Percentiles rank a stretch among this genome's conserved stretches.
Conservation (phyloP, 164 flowering plant genomes). For the Liriodendron chinense region DNA sequence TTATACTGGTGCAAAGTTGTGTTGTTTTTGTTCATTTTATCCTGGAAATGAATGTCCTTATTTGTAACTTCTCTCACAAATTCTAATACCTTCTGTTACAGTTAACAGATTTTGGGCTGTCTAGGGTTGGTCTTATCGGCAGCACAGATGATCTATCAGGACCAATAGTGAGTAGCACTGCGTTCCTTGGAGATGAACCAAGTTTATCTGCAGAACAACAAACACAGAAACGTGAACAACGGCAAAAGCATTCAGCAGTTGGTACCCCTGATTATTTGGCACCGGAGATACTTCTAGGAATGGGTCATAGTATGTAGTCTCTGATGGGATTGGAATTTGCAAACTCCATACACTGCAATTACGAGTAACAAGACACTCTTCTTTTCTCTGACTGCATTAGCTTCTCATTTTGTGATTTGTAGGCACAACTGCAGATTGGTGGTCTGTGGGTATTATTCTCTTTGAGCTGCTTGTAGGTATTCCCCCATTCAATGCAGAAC, state of each 20-base stretch:
- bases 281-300: slow-evolving; percentile 98
- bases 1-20: background rate
- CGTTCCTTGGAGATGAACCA: slow-evolving; percentile 50
- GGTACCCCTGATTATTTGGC: slow-evolving; percentile 99
- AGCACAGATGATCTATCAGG: slow-evolving; percentile 96
- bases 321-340: background rate
- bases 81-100: slow-evolving; percentile 59
- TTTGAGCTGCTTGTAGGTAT: slow-evolving; percentile 95
- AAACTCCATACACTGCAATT: background rate
- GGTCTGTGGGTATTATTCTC: slow-evolving; percentile 98
- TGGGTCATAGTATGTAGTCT: slow-evolving; percentile 79
- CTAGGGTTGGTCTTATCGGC: slow-evolving; percentile 93
- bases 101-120: slow-evolving; percentile 99
- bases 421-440: slow-evolving; percentile 99
- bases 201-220: slow-evolving; percentile 25
- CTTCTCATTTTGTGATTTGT: slow-evolving; percentile 13
- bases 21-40: background rate
- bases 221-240: slow-evolving; percentile 50
- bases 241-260: slow-evolving; percentile 81
- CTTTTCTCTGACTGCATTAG: background rate
- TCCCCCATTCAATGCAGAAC: slow-evolving; percentile 96
- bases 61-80: slow-evolving; percentile 27
- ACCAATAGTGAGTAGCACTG: slow-evolving; percentile 41
- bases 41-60: background rate
- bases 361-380: background rate